These are phyloP conservation scores for Cylindrotheca fusiformis DNA, from an alignment of 108 stramenopile genomes.

Conservation along the genomic window DNA sequence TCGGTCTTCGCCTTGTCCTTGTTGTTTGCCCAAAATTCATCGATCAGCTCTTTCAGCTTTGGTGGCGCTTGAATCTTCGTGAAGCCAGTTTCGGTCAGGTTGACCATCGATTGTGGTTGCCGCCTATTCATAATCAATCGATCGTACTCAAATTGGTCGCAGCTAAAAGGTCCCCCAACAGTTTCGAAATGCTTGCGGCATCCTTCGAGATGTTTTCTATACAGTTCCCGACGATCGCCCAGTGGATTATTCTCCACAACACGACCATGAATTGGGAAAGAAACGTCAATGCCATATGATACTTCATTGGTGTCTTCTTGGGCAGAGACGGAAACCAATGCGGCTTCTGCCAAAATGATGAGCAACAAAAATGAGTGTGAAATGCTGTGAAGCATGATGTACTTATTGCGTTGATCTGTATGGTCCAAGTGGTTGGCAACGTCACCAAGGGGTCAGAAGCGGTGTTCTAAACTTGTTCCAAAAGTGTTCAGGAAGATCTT, in stretches of 20 bases:
- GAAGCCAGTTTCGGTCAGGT: constrained; percentile 45
- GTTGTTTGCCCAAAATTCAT: constrained; percentile 52
- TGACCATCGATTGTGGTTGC: constrained; percentile 26
- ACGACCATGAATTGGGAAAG: constrained; percentile 44
- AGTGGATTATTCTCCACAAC: constrained; percentile 51
- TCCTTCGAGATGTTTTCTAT: constrained; percentile 33
- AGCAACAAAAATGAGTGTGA: no score
- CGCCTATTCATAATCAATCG: constrained; percentile 49
- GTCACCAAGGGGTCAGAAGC: no score
- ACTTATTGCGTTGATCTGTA: no score
- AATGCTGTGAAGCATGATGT: no score
- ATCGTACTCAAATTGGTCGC: constrained; percentile 55
- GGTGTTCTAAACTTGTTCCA: no score
- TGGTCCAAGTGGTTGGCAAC: no score
- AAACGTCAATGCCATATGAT: constrained; percentile 50
- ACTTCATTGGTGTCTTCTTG: no score
- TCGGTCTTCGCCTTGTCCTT: constrained; percentile 34
- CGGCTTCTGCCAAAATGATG: no score
- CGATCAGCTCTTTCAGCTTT: constrained; percentile 28
- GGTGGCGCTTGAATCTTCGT: constrained; percentile 47
- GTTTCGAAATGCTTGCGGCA: constrained; percentile 30
- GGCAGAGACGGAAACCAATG: no score
- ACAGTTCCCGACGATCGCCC: constrained; percentile 38
- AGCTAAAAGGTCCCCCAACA: constrained; percentile 12
- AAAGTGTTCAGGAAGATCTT: no score